phyloP scores from a whole-genome alignment of 768 basidiomycete species.

The Inosperma sp. region DNA sequence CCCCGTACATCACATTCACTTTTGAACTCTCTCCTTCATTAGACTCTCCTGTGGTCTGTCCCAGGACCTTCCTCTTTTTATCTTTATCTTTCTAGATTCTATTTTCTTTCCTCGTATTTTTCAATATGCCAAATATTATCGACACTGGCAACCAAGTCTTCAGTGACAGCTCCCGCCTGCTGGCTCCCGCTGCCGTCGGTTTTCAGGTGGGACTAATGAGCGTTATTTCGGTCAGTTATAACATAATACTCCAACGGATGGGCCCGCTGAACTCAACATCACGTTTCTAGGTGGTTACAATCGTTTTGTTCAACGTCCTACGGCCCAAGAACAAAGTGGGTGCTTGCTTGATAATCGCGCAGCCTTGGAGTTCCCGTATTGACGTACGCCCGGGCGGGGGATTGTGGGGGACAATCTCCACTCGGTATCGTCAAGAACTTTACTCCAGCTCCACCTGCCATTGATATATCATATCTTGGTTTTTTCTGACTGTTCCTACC shows the following conservation, averaged over 20 bases:
- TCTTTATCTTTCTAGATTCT: background rate
- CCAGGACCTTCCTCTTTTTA: background rate
- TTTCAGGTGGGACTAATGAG: slow-evolving; percentile 76
- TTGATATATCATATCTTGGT: background rate
- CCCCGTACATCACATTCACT: too few species aligned
- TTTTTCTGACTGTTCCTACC: slow-evolving; percentile 3
- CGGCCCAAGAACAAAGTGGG: slow-evolving; percentile 85
- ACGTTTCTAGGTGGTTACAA: slow-evolving; percentile 49
- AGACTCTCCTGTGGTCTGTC: slow-evolving; percentile 9
- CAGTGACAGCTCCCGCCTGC: slow-evolving; percentile 50
- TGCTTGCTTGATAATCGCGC: background rate
- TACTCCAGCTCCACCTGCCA: background rate
- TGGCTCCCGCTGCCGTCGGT: slow-evolving; percentile 75
- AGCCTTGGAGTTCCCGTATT: background rate
- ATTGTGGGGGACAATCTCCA: background rate
- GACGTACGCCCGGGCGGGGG: background rate
- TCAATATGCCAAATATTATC: slow-evolving; percentile 3
- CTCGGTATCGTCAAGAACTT: background rate
- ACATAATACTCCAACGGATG: background rate
- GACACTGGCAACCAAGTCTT: slow-evolving; percentile 25
- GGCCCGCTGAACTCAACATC: slow-evolving; percentile 1
- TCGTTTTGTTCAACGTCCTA: slow-evolving; percentile 73
- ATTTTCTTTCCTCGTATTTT: background rate
- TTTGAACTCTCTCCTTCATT: slow-evolving; percentile 1
- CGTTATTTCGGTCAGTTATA: slow-evolving; percentile 57